These are phyloP conservation scores for Acanthamoeba lenticulata DNA, from an alignment of 208 protist species.

Conservation along the genomic window DNA sequence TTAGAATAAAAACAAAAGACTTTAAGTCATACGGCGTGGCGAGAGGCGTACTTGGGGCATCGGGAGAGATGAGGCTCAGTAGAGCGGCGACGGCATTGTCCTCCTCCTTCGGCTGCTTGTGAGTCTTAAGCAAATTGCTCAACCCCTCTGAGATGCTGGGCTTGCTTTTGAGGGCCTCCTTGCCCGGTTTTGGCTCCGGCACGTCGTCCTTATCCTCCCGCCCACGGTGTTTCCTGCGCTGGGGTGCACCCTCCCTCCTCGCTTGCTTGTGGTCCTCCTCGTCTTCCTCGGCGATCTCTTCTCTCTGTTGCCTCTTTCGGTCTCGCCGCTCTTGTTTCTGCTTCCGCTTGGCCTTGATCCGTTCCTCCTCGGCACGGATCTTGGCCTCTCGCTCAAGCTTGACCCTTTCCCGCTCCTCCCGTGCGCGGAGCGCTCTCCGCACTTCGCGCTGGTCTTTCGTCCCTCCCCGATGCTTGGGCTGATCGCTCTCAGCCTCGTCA, in stretches of 20 bases:
- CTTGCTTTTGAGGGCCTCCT: neutral
- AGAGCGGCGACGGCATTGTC: neutral
- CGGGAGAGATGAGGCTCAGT: neutral
- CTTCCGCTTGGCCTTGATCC: neutral
- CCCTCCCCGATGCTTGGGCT: neutral
- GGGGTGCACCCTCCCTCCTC: neutral
- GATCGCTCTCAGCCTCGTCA: neutral
- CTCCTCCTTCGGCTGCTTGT: neutral
- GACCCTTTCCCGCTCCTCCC: neutral
- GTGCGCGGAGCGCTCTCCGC: neutral
- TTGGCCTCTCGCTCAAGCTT: neutral
- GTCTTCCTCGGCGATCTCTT: neutral
- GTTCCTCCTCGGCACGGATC: neutral
- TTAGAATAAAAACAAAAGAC: neutral
- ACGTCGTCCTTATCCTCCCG: neutral
- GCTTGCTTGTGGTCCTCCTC: neutral
- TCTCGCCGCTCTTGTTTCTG: neutral
- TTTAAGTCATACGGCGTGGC: neutral
- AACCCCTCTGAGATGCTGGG: no score
- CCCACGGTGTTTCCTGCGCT: neutral
- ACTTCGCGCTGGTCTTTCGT: no score
- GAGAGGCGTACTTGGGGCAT: neutral
- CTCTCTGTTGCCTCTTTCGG: neutral
- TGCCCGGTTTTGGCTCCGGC: neutral
- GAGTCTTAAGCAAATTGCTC: no score